Evolutionary conservation across 352 stramenopile genomes (phyloP).

Genomic region (Globisporangium acanthophoron): DNA sequence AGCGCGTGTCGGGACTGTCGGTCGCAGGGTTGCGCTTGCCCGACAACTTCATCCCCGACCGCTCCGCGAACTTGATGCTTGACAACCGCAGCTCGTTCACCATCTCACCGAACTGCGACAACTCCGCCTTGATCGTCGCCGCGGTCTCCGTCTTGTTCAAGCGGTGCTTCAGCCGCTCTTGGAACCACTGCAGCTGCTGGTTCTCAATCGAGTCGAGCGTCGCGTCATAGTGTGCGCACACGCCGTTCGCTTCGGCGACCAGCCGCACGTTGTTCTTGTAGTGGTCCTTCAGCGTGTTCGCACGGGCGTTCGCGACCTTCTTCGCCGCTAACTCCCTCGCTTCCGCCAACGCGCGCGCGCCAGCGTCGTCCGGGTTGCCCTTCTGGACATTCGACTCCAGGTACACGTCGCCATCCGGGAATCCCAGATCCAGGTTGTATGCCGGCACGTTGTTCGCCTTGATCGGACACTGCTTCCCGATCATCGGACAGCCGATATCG

Average conservation of each 20-base stretch:
- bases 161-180: constrained; percentile 64
- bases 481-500: constrained; percentile 78
- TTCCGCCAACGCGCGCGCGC: constrained; percentile 59
- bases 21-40: constrained; percentile 68
- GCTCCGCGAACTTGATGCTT: constrained; percentile 77
- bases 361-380: constrained; percentile 62
- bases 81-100: constrained; percentile 78
- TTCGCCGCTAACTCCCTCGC: constrained; percentile 46
- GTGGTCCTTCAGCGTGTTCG: constrained; percentile 80
- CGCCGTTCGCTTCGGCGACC: constrained; percentile 77
- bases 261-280: constrained; percentile 85
- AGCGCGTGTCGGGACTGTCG: constrained; percentile 70
- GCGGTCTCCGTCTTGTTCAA: constrained; percentile 68
- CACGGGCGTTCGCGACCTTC: constrained; percentile 72
- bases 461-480: constrained; percentile 90
- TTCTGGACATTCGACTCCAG: constrained; percentile 68
- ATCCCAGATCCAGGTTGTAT: constrained; percentile 81
- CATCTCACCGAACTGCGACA: constrained; percentile 74
- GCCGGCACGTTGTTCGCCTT: constrained; percentile 73
- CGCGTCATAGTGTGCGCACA: constrained; percentile 69
- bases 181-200: constrained; percentile 71
- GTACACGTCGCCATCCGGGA: constrained; percentile 76
- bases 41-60: constrained; percentile 83
- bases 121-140: constrained; percentile 83
- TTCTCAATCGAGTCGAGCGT: constrained; percentile 70